Conservation (phyloP, 1,284 basidiomycete genomes). For the Ustanciosporium gigantosporum region DNA sequence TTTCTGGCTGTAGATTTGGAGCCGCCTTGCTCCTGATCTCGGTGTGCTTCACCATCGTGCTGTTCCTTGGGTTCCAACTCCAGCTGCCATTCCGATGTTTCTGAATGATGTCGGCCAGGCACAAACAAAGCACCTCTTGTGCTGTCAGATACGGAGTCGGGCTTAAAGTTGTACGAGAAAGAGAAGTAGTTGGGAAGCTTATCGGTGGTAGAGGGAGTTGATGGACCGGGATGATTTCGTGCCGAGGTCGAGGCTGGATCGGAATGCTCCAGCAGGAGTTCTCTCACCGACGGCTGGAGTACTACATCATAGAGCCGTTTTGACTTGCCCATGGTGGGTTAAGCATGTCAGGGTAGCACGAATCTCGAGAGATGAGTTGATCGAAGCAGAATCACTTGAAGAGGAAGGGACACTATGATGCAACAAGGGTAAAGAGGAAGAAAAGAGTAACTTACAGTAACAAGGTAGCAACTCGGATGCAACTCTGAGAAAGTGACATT, state of each 20-base stretch:
- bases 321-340: constrained; percentile 5
- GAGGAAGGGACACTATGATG: no score
- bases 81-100: constrained; percentile 23
- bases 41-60: background rate
- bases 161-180: constrained; percentile 40
- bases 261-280: background rate
- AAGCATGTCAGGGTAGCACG: background rate
- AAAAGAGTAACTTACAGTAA: no score
- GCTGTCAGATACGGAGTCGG: constrained; percentile 24
- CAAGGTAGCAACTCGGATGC: no score
- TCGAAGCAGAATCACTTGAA: background rate
- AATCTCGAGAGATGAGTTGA: background rate
- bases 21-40: background rate
- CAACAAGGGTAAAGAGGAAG: no score
- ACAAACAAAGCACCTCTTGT: constrained; percentile 18
- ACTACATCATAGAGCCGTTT: constrained; percentile 9
- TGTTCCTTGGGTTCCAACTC: constrained; percentile 19
- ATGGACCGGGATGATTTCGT: no score
- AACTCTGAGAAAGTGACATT: no score
- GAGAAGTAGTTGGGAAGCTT: constrained; percentile 16
- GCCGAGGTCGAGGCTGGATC: background rate
- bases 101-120: constrained; percentile 2
- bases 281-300: constrained; percentile 14
- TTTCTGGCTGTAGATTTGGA: background rate
- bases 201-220: background rate